Evolutionary conservation across 1,284 basidiomycete genomes (phyloP).

Genomic region (Ustilago crameri): DNA sequence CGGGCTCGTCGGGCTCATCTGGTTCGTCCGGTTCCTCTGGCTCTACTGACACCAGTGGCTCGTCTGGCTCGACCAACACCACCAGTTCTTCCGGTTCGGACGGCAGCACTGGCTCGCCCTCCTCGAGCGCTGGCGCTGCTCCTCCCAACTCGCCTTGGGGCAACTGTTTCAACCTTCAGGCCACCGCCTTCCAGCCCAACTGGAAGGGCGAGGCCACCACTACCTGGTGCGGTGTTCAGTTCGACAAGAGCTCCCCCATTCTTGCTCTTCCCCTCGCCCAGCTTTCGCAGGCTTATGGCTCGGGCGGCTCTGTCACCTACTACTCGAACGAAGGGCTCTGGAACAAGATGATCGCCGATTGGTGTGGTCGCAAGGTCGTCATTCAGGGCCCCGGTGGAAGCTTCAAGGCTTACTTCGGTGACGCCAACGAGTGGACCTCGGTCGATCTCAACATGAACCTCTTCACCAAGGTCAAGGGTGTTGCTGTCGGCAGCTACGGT

Average conservation of each 20-base stretch:
- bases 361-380: constrained; percentile 44
- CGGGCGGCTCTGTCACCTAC: constrained; percentile 31
- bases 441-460: constrained; percentile 49
- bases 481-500: constrained; percentile 14
- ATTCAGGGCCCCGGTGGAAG: constrained; percentile 37
- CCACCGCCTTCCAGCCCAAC: constrained; percentile 47
- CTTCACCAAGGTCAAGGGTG: constrained; percentile 44
- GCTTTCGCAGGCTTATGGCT: constrained; percentile 40
- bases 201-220: constrained; percentile 52
- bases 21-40: background rate
- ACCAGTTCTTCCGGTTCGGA: background rate
- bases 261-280: constrained; percentile 40
- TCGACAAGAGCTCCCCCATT: constrained; percentile 44
- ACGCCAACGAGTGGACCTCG: constrained; percentile 46
- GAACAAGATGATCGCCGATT: constrained; percentile 35
- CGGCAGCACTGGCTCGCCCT: constrained; percentile 6
- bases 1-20: constrained; percentile 7
- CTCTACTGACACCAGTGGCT: background rate
- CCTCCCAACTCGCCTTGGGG: constrained; percentile 49
- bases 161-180: constrained; percentile 46
- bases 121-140: constrained; percentile 23
- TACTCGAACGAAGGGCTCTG: constrained; percentile 43
- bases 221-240: constrained; percentile 48
- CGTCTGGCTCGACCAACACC: constrained; percentile 8
- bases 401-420: constrained; percentile 49